Evolutionary conservation across 257 asterid species (phyloP), one percentile per base, ranked within the genome.

Genomic region (Leptodermis oblonga): DNA sequence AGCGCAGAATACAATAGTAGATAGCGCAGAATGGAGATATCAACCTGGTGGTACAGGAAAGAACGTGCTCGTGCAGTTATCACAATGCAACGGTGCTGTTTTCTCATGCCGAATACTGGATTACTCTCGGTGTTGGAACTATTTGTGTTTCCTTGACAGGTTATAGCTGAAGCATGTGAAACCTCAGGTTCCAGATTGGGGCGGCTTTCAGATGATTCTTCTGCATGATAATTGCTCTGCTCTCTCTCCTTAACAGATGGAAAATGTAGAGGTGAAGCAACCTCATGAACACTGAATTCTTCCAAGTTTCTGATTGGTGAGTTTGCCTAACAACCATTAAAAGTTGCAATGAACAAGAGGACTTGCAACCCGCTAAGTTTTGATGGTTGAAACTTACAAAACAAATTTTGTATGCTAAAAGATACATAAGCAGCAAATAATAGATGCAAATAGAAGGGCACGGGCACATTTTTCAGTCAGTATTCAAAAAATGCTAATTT

Each of bases 1-100:
- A 0, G 28, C n/a, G n/a, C 30, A 52, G 26, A 18, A 20, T 12
- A 61, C 17, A 3, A 5, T 30, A 3, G 20, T 66, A 45, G 28
- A 52, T 13, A 14, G 34, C 51, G 17, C 53, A 73, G 68, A 71
- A 72, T 65, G 52, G 63, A 53, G 77, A 72, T 51, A 69, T 62
- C 56, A 68, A 93, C 97, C 97, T 93, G 96, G 80, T 90, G 97
- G 80, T 93, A 93, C 64, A 93, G 95, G 76, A 93, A 93, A 62
- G 99, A 93, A 42, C 90, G 90, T 36, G 92, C 85, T 54, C 97
- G 88, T 71, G 99, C 96, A 62, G 97, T 90, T 33, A 89, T 85
- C 77, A 87, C 92, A 62, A 90, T 76, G 86, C 96, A 87, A 48
- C 88, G 88, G 63, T 88, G 96, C 69, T 72, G 79, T 82, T 74